Base-by-base conservation (phyloP, 2,329 filamentous ascomycete genomes). In the Fusarium decemcellulare region DNA sequence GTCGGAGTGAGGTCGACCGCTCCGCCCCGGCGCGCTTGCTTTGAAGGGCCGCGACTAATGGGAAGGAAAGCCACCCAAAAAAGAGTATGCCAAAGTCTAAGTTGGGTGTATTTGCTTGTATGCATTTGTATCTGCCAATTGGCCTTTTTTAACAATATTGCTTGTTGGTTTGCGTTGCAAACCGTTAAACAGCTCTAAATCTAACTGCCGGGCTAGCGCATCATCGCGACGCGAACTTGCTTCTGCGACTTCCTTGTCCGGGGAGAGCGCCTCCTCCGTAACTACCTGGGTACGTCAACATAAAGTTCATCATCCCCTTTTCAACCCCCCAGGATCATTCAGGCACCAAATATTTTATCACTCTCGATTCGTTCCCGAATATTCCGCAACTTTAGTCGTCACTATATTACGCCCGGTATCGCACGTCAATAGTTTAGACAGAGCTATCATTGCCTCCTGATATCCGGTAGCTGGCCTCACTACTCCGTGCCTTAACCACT, bases 191-290 rank as follows among this genome's bases (percentile, higher is more conserved):
- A 60, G n/a, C 18, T 55, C 37, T 39, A 43, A 68, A 39, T 47
- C 51, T 59, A 70, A 70, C 63, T 70, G 59, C 55, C 47, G 40
- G 34, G 27, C 59, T 56, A 67, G 61, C 59, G 63, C 64, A 63
- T 48, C 57, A 53, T 37, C 47, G 36, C 58, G 34, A 60, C 40
- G 34, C 40, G 68, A 71, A 71, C 65, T 71, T 71, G 68, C 68
- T 71, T 71, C 59, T 71, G 68, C 52, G 44, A 60, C 54, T 71
- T 58, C 54, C 40, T 68, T 47, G 36, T 40, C 34, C 37, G 56
- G 29, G 15, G 23, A 23, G 23, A 23, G 16, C 54, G 43, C 55
- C 52, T 70, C 59, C 46, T 60, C 68, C 58, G 65, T 23, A 23
- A 23, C 23, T 23, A 23, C 23, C 23, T 23, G 23, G 23, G 23